Conservation (phyloP, 1,284 basidiomycete species). For the Gymnopus androsaceus region DNA sequence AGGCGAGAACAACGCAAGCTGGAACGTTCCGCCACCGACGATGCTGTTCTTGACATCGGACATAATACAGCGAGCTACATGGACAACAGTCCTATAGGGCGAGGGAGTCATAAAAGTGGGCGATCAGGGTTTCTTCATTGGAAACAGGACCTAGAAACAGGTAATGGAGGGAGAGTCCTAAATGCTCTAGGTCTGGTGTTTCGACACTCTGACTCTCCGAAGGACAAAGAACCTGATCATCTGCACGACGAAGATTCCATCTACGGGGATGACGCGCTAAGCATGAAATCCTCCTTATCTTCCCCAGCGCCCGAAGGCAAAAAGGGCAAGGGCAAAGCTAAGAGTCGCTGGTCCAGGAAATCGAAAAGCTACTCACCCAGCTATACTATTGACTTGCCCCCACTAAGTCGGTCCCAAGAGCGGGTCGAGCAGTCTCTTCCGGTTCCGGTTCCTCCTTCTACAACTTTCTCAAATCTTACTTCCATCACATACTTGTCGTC, state of each 20-base stretch:
- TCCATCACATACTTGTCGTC: constrained; percentile 36
- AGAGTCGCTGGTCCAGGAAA: constrained; percentile 27
- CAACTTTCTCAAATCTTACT: constrained; percentile 27
- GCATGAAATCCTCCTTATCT: constrained; percentile 9
- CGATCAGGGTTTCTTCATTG: constrained; percentile 41
- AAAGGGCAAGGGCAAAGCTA: constrained; percentile 20
- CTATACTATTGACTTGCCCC: constrained; percentile 36
- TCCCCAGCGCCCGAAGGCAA: not conserved
- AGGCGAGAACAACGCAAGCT: constrained; percentile 27
- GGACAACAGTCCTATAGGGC: not conserved
- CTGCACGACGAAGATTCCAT: constrained; percentile 18
- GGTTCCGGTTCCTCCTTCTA: not conserved
- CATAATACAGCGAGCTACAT: not conserved
- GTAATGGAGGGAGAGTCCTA: constrained; percentile 26
- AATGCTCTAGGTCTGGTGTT: constrained; percentile 40
- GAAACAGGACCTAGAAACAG: constrained; percentile 40
- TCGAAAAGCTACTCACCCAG: constrained; percentile 32
- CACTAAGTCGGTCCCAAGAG: constrained; percentile 11
- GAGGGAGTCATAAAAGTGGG: constrained; percentile 13
- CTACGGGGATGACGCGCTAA: constrained; percentile 25
- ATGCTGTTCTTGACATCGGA: constrained; percentile 28
- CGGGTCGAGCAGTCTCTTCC: constrained; percentile 9
- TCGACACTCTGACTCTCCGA: constrained; percentile 36
- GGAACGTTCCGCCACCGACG: constrained; percentile 15
- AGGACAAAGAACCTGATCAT: constrained; percentile 11